Evolutionary conservation across 108 stramenopile species (phyloP), one percentile per base, ranked within the genome.

Genomic region (Cyclostephanos tholiformis): DNA sequence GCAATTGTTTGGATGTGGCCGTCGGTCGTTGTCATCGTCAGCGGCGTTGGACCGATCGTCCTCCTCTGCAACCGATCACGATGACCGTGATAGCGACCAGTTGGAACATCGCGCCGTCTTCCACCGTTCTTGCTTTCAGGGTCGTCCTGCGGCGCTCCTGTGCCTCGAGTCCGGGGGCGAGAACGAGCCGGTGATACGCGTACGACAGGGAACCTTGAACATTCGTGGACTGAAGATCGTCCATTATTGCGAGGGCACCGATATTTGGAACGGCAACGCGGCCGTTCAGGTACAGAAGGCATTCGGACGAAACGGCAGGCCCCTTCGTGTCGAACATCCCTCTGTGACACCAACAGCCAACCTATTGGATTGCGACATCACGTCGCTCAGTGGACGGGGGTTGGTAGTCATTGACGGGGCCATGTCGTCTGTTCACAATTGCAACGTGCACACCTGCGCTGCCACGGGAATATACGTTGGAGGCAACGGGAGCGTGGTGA

Each of bases 211-310:
- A 30, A 57, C 52, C 11, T 72, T 80, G 43, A 59, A 57, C 17
- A 27, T 90, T 10, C 44, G 75, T 17, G 82, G 85, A 57, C 22
- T 94, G 30, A 76, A 87, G 35, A 52, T 93, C n/a, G 62, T 72
- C 14, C 92, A 93, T 58, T 70, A 70, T 41, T 82, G 79, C 48
- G 39, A 51, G 53, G 89, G 89, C 30, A 77, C 36, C 48, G 92
- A 93, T 65, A 93, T 93, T 58, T 93, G 92, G 92, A 93, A 93
- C 72, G 90, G 92, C 26, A 93, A 93, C 69, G 83, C 90, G 8
- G 92, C 90, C 7, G 68, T 93, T 50, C 92, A 93, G 67, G 81
- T 93, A 35, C 92, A 93, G 66, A 84, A 84, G 12, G 79, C 86
- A 11, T 68, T 86, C 38, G 78, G 71, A 29, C 43, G 52, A 2